Evolutionary conservation across 345 rosid species (phyloP).

Genomic region (Linum usitatissimum): DNA sequence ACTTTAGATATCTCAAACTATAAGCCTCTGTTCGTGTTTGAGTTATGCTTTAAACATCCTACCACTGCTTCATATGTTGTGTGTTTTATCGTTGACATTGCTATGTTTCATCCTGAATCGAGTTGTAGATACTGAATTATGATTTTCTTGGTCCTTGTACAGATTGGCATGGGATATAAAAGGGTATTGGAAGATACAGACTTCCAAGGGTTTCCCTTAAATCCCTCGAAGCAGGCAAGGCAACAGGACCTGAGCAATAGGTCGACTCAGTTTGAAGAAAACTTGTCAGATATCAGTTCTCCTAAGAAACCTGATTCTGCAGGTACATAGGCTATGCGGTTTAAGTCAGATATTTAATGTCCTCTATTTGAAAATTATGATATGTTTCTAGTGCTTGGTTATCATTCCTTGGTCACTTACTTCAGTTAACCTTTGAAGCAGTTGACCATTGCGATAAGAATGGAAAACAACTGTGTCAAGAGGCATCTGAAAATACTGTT

Average conservation of each 20-base stretch:
- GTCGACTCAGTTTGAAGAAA: constrained; percentile 1
- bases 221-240: neutral
- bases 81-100: neutral
- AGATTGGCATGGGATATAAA: constrained; percentile 1
- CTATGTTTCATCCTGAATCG: neutral
- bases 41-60: neutral
- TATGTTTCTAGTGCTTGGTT: neutral
- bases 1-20: neutral
- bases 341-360: neutral
- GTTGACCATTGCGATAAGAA: constrained; percentile 21
- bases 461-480: constrained; percentile 18
- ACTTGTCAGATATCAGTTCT: neutral
- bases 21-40: no score
- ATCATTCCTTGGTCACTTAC: neutral
- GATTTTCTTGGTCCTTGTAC: neutral
- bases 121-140: neutral
- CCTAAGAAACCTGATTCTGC: neutral
- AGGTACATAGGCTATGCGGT: neutral
- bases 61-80: neutral
- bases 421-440: neutral
- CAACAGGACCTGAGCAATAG: neutral
- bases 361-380: neutral
- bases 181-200: neutral
- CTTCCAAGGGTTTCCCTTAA: neutral
- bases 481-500: constrained; percentile 20